Evolutionary conservation across 768 basidiomycete genomes (phyloP).

Genomic region (Pisolithus tinctorius): DNA sequence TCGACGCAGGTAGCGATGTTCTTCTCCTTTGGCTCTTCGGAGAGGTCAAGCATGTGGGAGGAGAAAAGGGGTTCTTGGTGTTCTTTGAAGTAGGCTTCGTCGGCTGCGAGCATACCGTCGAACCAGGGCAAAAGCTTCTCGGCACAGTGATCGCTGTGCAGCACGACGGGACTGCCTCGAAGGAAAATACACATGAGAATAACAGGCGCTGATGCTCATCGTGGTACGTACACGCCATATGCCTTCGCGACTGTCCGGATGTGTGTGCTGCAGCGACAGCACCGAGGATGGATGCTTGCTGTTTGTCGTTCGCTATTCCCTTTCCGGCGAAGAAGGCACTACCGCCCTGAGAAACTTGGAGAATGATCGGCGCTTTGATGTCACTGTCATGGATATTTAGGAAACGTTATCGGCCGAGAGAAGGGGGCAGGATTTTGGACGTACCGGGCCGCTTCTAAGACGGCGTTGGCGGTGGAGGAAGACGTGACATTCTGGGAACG

Average conservation of each 20-base stretch:
- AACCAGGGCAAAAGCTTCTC: conserved; percentile 98
- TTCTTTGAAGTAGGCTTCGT: conserved; percentile 87
- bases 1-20: conserved; percentile 91
- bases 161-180: conserved; percentile 72
- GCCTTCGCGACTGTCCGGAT: conserved; percentile 79
- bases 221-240: conserved; percentile 79
- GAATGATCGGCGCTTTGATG: conserved; percentile 94
- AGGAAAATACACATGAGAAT: neutral
- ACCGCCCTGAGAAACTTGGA: conserved; percentile 97
- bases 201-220: neutral
- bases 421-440: neutral
- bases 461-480: conserved; percentile 90
- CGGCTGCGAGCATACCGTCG: conserved; percentile 97
- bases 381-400: conserved; percentile 45
- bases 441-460: conserved; percentile 91
- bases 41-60: conserved; percentile 98
- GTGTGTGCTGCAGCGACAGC: conserved; percentile 87
- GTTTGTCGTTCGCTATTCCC: conserved; percentile 89
- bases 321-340: conserved; percentile 96
- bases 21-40: conserved; percentile 85
- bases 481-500: conserved; percentile 84
- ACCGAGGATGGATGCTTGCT: conserved; percentile 92
- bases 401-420: conserved; percentile 4
- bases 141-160: conserved; percentile 99
- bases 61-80: conserved; percentile 88